Percentiles rank a stretch among this genome's conserved stretches.
phyloP scores from a whole-genome alignment of 345 rosid genomes.

The Alliaria petiolata region DNA sequence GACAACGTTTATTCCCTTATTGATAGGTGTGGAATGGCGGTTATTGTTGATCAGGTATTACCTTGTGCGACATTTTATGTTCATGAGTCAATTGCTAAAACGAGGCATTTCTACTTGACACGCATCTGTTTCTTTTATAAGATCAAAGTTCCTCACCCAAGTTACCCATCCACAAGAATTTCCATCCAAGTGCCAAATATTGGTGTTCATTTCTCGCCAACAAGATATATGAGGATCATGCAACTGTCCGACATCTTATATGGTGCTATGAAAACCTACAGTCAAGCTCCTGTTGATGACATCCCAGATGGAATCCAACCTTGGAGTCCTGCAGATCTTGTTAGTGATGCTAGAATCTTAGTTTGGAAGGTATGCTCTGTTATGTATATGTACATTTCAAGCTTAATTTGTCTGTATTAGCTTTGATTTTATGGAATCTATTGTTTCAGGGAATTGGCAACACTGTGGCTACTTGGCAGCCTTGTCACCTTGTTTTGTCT shows the following conservation, averaged over 20 bases:
- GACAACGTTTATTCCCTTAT: slow-evolving; percentile 68
- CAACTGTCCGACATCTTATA: slow-evolving; percentile 60
- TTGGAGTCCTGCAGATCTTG: slow-evolving; percentile 75
- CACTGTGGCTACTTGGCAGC: slow-evolving; percentile 91
- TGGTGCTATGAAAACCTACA: slow-evolving; percentile 52
- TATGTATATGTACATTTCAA: slow-evolving; percentile 15
- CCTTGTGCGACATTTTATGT: slow-evolving; percentile 12
- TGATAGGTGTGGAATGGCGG: slow-evolving; percentile 96
- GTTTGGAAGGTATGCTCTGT: slow-evolving; percentile 78
- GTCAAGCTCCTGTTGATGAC: slow-evolving; percentile 62
- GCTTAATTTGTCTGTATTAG: slow-evolving; percentile 24
- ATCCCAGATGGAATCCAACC: slow-evolving; percentile 53
- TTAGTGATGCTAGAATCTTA: slow-evolving; percentile 69
- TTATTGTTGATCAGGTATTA: slow-evolving; percentile 89
- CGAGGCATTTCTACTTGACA: slow-evolving; percentile 10
- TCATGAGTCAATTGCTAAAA: slow-evolving; percentile 17
- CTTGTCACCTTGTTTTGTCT: slow-evolving; percentile 82
- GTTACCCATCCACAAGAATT: slow-evolving; percentile 85
- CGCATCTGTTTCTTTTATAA: slow-evolving; percentile 30
- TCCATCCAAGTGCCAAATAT: slow-evolving; percentile 96
- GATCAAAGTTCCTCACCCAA: slow-evolving; percentile 86
- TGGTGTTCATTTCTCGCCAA: slow-evolving; percentile 91
- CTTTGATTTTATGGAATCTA: neutral
- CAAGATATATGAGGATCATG: slow-evolving; percentile 67
- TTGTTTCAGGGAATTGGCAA: slow-evolving; percentile 86